Conservation (phyloP, 2,329 filamentous ascomycete species). For the Pleurostoma richardsiae region DNA sequence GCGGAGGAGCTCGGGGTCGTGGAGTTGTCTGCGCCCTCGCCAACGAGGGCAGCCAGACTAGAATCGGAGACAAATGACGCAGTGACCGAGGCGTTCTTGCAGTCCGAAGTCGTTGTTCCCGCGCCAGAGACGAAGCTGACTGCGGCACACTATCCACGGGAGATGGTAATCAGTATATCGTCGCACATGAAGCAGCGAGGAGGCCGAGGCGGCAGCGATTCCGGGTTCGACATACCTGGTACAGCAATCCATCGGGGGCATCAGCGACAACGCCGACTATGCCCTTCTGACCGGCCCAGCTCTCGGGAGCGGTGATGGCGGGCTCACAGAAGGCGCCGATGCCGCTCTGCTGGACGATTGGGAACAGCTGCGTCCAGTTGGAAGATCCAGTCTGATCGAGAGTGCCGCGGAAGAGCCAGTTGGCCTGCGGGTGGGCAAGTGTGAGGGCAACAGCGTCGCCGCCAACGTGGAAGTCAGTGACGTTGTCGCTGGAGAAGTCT, state of each 20-base stretch:
- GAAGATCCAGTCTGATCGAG: slow-evolving; percentile 37
- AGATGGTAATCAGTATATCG: neutral
- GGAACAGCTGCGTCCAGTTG: slow-evolving; percentile 51
- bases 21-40: slow-evolving; percentile 12
- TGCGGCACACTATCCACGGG: slow-evolving; percentile 39
- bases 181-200: neutral
- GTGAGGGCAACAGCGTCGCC: slow-evolving; percentile 46
- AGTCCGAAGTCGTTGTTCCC: slow-evolving; percentile 19
- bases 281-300: slow-evolving; percentile 50
- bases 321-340: slow-evolving; percentile 50
- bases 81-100: slow-evolving; percentile 32
- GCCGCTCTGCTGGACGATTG: slow-evolving; percentile 48
- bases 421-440: slow-evolving; percentile 45
- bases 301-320: slow-evolving; percentile 38
- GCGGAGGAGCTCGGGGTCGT: slow-evolving; percentile 11
- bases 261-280: slow-evolving; percentile 46
- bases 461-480: slow-evolving; percentile 50
- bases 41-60: slow-evolving; percentile 22
- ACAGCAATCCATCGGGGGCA: slow-evolving; percentile 51
- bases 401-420: slow-evolving; percentile 55
- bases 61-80: slow-evolving; percentile 22
- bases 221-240: slow-evolving; percentile 36
- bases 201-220: no score
- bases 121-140: slow-evolving; percentile 48
- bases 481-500: slow-evolving; percentile 30